These are phyloP conservation scores for Omphalotus olearius DNA, from an alignment of 1,284 basidiomycete species.

Conservation along the genomic window DNA sequence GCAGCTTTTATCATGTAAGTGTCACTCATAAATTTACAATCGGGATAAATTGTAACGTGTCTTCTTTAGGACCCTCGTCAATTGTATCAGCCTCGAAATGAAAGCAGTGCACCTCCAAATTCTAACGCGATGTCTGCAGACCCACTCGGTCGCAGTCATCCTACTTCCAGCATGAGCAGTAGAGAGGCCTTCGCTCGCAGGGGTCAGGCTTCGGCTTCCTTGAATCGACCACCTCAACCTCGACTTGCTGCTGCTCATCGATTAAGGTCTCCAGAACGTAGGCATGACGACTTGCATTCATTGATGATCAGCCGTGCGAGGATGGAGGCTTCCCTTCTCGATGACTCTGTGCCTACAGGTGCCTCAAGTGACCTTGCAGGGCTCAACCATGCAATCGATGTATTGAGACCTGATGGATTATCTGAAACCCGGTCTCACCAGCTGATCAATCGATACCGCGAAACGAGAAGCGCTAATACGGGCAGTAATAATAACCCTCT, in stretches of 20 bases:
- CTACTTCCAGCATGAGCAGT: too few relatives aligned
- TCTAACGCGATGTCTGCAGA: too few relatives aligned
- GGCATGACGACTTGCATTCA: slow-evolving; percentile 10
- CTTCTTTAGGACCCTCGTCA: too few relatives aligned
- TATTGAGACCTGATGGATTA: slow-evolving; percentile 20
- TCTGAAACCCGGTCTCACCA: slow-evolving; percentile 18
- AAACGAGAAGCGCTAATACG: slow-evolving; percentile 11
- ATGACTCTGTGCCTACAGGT: not conserved
- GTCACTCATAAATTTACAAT: too few relatives aligned
- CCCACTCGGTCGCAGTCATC: too few relatives aligned
- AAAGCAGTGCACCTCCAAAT: too few relatives aligned
- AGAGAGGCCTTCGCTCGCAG: too few relatives aligned
- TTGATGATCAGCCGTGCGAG: slow-evolving; percentile 7
- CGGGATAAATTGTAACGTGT: too few relatives aligned
- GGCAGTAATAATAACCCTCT: not conserved
- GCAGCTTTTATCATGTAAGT: not conserved
- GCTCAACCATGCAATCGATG: slow-evolving; percentile 18
- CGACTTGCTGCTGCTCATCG: too few relatives aligned
- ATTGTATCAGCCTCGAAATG: too few relatives aligned
- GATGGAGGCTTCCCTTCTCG: slow-evolving; percentile 2
- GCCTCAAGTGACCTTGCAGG: slow-evolving; percentile 12
- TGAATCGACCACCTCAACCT: too few relatives aligned
- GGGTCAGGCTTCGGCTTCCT: too few relatives aligned
- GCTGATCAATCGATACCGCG: slow-evolving; percentile 18
- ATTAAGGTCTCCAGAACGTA: not conserved